Evolutionary conservation across 306 rosid genomes (phyloP).

Genomic region (Vicia faba): DNA sequence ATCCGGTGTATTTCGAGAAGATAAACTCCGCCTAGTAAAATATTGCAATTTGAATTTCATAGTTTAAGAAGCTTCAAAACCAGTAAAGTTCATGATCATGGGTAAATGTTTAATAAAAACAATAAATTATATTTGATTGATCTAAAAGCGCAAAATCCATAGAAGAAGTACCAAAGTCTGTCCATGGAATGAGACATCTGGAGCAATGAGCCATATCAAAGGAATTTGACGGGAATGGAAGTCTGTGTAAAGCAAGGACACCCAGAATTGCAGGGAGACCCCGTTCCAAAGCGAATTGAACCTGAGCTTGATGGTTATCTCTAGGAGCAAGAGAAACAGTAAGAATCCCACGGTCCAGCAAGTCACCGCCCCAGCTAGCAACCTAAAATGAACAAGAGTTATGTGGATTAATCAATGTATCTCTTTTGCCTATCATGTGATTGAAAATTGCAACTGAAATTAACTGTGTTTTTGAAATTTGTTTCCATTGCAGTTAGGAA

Average conservation of each 20-base stretch:
- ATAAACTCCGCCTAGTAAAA: constrained; percentile 73
- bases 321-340: constrained; percentile 96
- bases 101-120: constrained; percentile 11
- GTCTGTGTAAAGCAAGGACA: constrained; percentile 89
- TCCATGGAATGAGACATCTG: constrained; percentile 98
- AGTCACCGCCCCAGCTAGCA: constrained; percentile 99
- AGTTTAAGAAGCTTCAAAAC: constrained; percentile 20
- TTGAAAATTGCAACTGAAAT: constrained; percentile 19
- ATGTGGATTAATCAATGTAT: constrained; percentile 25
- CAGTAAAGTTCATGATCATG: constrained; percentile 20
- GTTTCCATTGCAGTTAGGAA: neutral
- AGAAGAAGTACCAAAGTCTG: constrained; percentile 75
- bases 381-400: constrained; percentile 52
- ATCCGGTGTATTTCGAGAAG: constrained; percentile 88
- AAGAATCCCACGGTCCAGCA: constrained; percentile 87
- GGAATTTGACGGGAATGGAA: constrained; percentile 94
- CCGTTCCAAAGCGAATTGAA: constrained; percentile 97
- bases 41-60: neutral
- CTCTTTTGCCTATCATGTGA: neutral
- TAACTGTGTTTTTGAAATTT: neutral
- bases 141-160: constrained; percentile 4
- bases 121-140: constrained; percentile 17
- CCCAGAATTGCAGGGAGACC: constrained; percentile 99
- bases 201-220: constrained; percentile 99
- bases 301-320: constrained; percentile 99